Evolutionary conservation across 768 basidiomycete genomes (phyloP), one percentile per base, ranked within the genome.

Genomic region (Astraeus odoratus): DNA sequence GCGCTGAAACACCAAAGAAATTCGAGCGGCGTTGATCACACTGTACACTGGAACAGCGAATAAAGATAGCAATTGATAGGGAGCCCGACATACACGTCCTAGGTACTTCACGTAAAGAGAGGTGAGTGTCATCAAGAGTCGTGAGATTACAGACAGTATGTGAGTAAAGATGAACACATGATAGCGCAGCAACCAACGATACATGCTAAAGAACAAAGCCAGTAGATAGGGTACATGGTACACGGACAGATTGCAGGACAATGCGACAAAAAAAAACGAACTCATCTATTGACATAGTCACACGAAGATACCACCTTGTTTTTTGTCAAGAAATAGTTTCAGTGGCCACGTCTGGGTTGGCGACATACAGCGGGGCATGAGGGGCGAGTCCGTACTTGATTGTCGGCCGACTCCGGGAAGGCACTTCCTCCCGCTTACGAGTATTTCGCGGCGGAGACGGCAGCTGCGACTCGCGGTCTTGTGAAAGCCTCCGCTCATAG

Each of bases 371-470:
- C 50, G 77, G 77, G 16, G 76, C 64, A 48, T 75, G 73, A 19
- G 78, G 77, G 27, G 73, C 80, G 26, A 88, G 71, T 10, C 84
- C 85, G 58, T 88, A 89, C 22, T 75, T 70, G 29, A 80, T 67
- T 34, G 59, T 61, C 41, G 64, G 52, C 42, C 66, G 63, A 42
- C 66, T 63, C 56, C 64, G 71, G 48, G 59, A 66, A 39, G 66
- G 56, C 46, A 62, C 60, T 55, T 71, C 72, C 54, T 75, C 74
- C 42, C 51, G 62, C 41, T 63, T 65, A 55, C 61, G 71, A 16
- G 68, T 72, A 53, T 71, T 75, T 41, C 58, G 64, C 26, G 65
- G 59, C 5, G 52, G 53, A n/a, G 67, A 62, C 18, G 39, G 33
- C 13, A 50, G 46, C n/a, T 41, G 50, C 26, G 72, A 72, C 48